Conservation (phyloP, 2,329 filamentous ascomycete genomes). For the Elsinoe australis region DNA sequence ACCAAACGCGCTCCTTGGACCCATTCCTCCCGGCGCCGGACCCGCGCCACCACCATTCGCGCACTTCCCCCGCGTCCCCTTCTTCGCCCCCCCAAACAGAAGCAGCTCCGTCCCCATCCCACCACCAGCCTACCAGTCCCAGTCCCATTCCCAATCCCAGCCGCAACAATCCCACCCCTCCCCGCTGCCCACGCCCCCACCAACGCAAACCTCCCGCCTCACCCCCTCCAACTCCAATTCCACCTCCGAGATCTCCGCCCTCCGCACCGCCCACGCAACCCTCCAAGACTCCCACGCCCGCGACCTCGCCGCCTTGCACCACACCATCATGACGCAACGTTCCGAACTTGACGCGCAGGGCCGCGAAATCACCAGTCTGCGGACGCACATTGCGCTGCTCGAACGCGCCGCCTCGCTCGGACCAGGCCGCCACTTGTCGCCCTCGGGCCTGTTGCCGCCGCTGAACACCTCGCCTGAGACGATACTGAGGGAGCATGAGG, state of each 20-base stretch:
- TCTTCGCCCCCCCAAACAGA: not conserved
- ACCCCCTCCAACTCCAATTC: not conserved
- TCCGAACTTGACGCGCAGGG: not conserved
- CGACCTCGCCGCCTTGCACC: constrained; percentile 3
- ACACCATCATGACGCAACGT: not conserved
- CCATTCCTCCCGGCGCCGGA: constrained; percentile 8
- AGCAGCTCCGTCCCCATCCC: not conserved
- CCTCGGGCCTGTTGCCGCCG: constrained; percentile 8
- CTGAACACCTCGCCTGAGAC: constrained; percentile 13
- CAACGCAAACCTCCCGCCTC: not conserved
- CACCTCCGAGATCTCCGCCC: not conserved
- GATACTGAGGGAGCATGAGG: not conserved
- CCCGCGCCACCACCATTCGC: constrained; percentile 8
- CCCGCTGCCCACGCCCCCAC: not conserved
- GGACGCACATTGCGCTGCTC: constrained; percentile 7
- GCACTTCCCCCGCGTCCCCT: constrained; percentile 8
- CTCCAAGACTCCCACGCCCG: constrained; percentile 6
- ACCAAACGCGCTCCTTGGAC: constrained; percentile 5
- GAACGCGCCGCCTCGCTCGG: constrained; percentile 1
- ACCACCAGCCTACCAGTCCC: not conserved
- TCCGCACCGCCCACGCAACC: constrained; percentile 1
- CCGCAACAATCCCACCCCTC: constrained; percentile 3
- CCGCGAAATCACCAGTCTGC: constrained; percentile 10
- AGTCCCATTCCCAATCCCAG: not conserved
- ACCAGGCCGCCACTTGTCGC: constrained; percentile 5